Evolutionary conservation across 371 early-diverging fungal genomes (phyloP).

Genomic region (Batrachochytrium dendrobatidis): DNA sequence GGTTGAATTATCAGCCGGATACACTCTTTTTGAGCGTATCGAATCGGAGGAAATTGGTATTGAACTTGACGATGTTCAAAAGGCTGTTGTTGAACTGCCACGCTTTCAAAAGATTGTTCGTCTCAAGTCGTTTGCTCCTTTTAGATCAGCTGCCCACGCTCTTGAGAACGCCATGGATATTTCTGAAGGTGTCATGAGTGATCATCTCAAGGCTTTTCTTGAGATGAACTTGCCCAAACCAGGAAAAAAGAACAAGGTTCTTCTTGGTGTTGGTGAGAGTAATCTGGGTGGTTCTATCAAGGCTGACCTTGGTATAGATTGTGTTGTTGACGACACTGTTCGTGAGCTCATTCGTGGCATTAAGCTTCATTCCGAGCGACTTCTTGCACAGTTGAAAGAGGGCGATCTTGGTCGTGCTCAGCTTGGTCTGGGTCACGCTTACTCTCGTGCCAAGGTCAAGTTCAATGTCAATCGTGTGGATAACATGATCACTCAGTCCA

Average conservation of each 20-base stretch:
- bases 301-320: conserved; percentile 64
- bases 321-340: conserved; percentile 65
- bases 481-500: conserved; percentile 91
- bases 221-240: conserved; percentile 86
- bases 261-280: conserved; percentile 90
- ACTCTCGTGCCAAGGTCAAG: conserved; percentile 97
- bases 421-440: conserved; percentile 95
- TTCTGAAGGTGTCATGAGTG: conserved; percentile 89
- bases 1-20: conserved; percentile 94
- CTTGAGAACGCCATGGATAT: conserved; percentile 95
- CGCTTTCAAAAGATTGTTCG: conserved; percentile 87
- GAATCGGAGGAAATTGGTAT: conserved; percentile 93
- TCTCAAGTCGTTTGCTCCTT: conserved; percentile 90
- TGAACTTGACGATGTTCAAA: conserved; percentile 83
- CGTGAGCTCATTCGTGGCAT: conserved; percentile 89
- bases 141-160: conserved; percentile 95
- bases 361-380: conserved; percentile 81
- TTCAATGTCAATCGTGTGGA: conserved; percentile 91
- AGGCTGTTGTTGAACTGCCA: conserved; percentile 72
- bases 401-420: conserved; percentile 90
- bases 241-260: conserved; percentile 54
- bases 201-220: conserved; percentile 81
- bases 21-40: conserved; percentile 89
- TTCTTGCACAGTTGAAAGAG: conserved; percentile 80
- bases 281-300: conserved; percentile 87